Percentiles rank a stretch among this genome's conserved stretches.
Evolutionary conservation across 2,329 filamentous ascomycete genomes (phyloP).

Genomic region (Fusarium veterinarium): DNA sequence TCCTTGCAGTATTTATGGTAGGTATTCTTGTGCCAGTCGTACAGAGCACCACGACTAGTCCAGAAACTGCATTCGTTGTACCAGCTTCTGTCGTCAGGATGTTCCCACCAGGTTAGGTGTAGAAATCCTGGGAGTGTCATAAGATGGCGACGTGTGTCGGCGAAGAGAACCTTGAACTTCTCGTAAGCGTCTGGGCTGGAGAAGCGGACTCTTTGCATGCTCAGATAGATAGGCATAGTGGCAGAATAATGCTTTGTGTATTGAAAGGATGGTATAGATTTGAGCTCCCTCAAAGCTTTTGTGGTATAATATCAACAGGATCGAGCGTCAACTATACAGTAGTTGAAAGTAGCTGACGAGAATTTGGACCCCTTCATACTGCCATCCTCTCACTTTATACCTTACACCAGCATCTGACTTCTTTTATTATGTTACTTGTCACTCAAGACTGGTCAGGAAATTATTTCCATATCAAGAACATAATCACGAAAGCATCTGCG

Average conservation of each 20-base stretch:
- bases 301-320: no score
- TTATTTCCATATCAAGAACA: constrained; percentile 2
- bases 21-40: constrained; percentile 32
- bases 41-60: constrained; percentile 26
- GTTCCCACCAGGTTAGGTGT: constrained; percentile 28
- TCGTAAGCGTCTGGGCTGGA: constrained; percentile 24
- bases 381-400: not conserved
- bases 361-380: not conserved
- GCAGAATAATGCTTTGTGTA: not conserved
- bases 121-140: constrained; percentile 18
- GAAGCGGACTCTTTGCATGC: constrained; percentile 22
- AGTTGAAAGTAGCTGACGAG: not conserved
- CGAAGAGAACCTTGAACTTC: constrained; percentile 31
- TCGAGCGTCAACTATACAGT: rapidly evolving
- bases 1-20: constrained; percentile 35
- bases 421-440: not conserved
- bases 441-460: not conserved
- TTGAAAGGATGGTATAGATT: not conserved
- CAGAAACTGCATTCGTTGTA: constrained; percentile 36
- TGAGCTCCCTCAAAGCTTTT: not conserved
- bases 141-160: constrained; percentile 22
- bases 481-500: not conserved
- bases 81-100: constrained; percentile 17
- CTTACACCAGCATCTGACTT: not conserved
- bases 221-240: constrained; percentile 21